phyloP scores from a whole-genome alignment of 495 filamentous ascomycete species.

The Hypoxylon rickii region DNA sequence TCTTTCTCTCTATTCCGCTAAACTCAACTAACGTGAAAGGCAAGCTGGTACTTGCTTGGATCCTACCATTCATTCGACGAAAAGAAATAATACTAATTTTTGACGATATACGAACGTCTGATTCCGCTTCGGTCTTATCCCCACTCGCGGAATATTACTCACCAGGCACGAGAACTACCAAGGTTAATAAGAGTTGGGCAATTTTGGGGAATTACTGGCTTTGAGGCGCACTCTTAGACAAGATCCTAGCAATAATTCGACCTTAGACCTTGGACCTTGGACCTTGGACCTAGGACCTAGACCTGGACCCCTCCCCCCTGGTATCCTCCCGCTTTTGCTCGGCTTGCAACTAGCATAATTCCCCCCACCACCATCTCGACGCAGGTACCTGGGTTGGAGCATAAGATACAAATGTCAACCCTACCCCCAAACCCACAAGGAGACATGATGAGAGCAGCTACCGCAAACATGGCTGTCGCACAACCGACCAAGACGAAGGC shows the following conservation, averaged over 20 bases:
- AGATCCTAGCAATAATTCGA: constrained; percentile 34
- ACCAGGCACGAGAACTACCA: constrained; percentile 38
- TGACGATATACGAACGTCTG: constrained; percentile 36
- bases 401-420: constrained; percentile 65
- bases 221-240: constrained; percentile 31
- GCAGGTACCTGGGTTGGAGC: constrained; percentile 45
- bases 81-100: constrained; percentile 49
- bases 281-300: not conserved
- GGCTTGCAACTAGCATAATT: constrained; percentile 44
- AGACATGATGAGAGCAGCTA: constrained; percentile 55
- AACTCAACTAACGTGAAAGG: constrained; percentile 49
- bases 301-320: constrained; percentile 46
- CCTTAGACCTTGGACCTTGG: too few relatives aligned
- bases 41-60: constrained; percentile 60
- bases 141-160: constrained; percentile 29
- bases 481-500: constrained; percentile 59
- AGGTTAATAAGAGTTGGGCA: constrained; percentile 26
- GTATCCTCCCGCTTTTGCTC: constrained; percentile 52
- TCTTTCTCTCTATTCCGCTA: constrained; percentile 32
- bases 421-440: constrained; percentile 60
- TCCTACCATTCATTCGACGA: constrained; percentile 55
- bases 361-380: constrained; percentile 49
- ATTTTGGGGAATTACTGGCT: constrained; percentile 34
- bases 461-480: constrained; percentile 62
- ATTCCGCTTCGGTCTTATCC: constrained; percentile 14